Conservation (phyloP, 768 basidiomycete species). For the Phylloporus sp. region DNA sequence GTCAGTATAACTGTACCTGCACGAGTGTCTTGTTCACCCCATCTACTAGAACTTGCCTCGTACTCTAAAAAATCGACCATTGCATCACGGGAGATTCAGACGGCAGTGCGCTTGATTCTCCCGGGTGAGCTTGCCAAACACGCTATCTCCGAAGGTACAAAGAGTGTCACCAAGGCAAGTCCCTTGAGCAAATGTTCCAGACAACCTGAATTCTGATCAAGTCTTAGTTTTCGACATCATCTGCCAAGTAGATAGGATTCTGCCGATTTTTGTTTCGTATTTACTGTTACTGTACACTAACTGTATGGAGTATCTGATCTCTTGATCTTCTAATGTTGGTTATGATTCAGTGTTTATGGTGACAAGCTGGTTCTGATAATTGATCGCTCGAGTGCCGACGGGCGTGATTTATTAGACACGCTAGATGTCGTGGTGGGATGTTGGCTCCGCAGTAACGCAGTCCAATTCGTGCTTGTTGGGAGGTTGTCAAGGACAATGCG, state of each 20-base stretch:
- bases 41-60: constrained; percentile 87
- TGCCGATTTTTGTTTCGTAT: constrained; percentile 13
- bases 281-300: constrained; percentile 32
- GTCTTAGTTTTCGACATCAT: constrained; percentile 40
- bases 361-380: too few relatives aligned
- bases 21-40: background rate
- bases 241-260: constrained; percentile 34
- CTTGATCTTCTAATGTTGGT: too few relatives aligned
- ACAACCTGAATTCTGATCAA: background rate
- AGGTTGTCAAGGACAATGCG: constrained; percentile 98
- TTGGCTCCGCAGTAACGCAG: constrained; percentile 44
- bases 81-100: constrained; percentile 97
- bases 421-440: constrained; percentile 40
- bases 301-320: constrained; percentile 28
- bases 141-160: constrained; percentile 93
- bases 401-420: constrained; percentile 51
- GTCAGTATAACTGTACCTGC: constrained; percentile 39
- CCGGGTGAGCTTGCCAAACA: constrained; percentile 98
- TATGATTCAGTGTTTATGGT: too few relatives aligned
- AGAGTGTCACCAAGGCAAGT: constrained; percentile 59
- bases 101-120: constrained; percentile 89
- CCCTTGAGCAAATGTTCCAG: background rate
- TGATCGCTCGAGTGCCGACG: too few relatives aligned
- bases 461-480: constrained; percentile 91
- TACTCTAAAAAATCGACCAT: constrained; percentile 99